Evolutionary conservation across 2,329 filamentous ascomycete species (phyloP), one percentile per base, ranked within the genome.

Genomic region (Paraphaeosphaeria sporulosa): DNA sequence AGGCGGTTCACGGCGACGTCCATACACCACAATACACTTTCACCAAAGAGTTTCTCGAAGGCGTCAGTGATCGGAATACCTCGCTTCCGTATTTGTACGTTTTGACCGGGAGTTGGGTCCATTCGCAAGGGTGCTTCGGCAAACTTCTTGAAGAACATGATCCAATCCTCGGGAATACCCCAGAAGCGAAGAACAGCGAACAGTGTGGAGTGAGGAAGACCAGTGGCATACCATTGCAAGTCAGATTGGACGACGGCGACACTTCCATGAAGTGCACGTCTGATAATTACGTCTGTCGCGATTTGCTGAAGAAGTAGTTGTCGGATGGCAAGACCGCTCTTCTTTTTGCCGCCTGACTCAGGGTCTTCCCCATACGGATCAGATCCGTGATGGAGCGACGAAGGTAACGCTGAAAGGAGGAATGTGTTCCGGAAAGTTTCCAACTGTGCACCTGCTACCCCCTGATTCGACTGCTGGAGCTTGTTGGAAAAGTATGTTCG

Each of bases 11-110:
- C 78, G 1, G 77, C 75, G 4, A 81, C 59, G 56, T 82, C 80
- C 75, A 82, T 75, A 59, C 79, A 76, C 61, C 82, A 82, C 2
- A 82, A 67, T 2, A 82, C 71, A 34, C 80, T 62, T 61, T 82
- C 81, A 0, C 80, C 80, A 1, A 78, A 76, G 4, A 82, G 56
- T 59, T 82, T 81, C 59, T 78, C 77, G 12, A 79, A 76, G 0
- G 78, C 73, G 62, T 82, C 79, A 0, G 77, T 76, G 70, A 81
- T 79, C 0, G 80, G 80, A 0, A 81, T 75, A 10, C 80, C 80
- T 9, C 80, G 70, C 62, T 74, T 74, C 42, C 80, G 77, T 17
- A 64, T 75, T 5, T 77, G 72, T 0, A 77, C 74, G 1, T 73
- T 71, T 7, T 68, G 62, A 13, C 76, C 73, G 0, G 72, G 73